A percentile compares a stretch with the other conserved stretches of the same genome.
Conservation (phyloP, 768 basidiomycete species). For the Exsudoporus frostii region DNA sequence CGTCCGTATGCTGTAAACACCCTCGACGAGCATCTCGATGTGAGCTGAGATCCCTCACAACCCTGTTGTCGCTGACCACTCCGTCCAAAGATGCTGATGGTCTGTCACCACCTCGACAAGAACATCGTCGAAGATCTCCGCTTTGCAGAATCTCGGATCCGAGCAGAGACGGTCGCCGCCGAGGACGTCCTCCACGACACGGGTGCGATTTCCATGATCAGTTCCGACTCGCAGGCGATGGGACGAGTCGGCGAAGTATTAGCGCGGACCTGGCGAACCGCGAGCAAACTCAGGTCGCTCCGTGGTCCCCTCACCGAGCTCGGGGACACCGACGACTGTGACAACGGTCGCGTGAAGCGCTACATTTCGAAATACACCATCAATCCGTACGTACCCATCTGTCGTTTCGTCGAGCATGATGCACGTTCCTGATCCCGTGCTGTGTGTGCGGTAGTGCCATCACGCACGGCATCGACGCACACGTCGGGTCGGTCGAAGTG, state of each 20-base stretch:
- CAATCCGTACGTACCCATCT: constrained; percentile 92
- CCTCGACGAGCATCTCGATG: constrained; percentile 94
- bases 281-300: constrained; percentile 86
- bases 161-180: constrained; percentile 94
- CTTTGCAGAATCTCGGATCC: constrained; percentile 96
- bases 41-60: constrained; percentile 38
- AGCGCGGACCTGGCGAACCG: constrained; percentile 92
- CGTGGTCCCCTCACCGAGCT: constrained; percentile 68
- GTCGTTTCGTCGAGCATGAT: too few species aligned
- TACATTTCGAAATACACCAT: constrained; percentile 96
- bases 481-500: constrained; percentile 79
- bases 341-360: constrained; percentile 91
- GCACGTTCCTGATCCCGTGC: not conserved
- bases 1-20: constrained; percentile 90
- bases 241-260: constrained; percentile 95
- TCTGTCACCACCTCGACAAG: constrained; percentile 95
- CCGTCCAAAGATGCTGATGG: constrained; percentile 88
- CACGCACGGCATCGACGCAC: constrained; percentile 85
- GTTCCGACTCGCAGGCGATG: constrained; percentile 97
- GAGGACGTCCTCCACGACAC: constrained; percentile 93
- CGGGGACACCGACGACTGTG: constrained; percentile 42
- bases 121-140: constrained; percentile 90
- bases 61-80: not conserved
- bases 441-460: constrained; percentile 66
- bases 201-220: constrained; percentile 96